A percentile compares a stretch with the other conserved stretches of the same genome.
Conservation (phyloP, 768 basidiomycete species). For the Collybiopsis confluens region DNA sequence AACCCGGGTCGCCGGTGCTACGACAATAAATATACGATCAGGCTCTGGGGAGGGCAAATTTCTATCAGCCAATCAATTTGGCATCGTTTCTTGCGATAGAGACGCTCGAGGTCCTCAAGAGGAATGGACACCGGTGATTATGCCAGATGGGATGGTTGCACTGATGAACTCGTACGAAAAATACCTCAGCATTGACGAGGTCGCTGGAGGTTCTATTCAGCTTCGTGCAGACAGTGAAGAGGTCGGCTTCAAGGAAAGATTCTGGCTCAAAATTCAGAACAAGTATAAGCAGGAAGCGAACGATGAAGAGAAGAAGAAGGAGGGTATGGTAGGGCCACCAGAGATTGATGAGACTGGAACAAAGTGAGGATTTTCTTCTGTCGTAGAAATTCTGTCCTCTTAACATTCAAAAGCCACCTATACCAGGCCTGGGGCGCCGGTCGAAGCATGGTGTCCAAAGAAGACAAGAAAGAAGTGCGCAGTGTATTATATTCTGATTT, state of each 20-base stretch:
- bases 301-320: slow-evolving; percentile 72
- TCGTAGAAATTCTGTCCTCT: slow-evolving; percentile 7
- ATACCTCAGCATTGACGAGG: slow-evolving; percentile 80
- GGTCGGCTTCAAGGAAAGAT: slow-evolving; percentile 81
- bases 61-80: slow-evolving; percentile 82
- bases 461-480: slow-evolving; percentile 71
- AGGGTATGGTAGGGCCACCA: slow-evolving; percentile 41
- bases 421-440: slow-evolving; percentile 88
- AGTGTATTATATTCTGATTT: slow-evolving; percentile 1
- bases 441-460: slow-evolving; percentile 59
- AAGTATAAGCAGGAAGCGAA: slow-evolving; percentile 84
- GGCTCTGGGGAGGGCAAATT: slow-evolving; percentile 90
- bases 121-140: slow-evolving; percentile 84
- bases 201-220: slow-evolving; percentile 75
- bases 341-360: slow-evolving; percentile 68
- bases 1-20: slow-evolving; percentile 79
- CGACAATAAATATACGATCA: slow-evolving; percentile 82
- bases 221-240: slow-evolving; percentile 82
- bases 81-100: slow-evolving; percentile 76
- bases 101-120: slow-evolving; percentile 93
- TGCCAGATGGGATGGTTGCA: slow-evolving; percentile 79
- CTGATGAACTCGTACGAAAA: slow-evolving; percentile 89
- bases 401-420: slow-evolving; percentile 44
- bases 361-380: slow-evolving; percentile 50
- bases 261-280: slow-evolving; percentile 86